phyloP scores from a whole-genome alignment of 23 red algal species.

The Gracilariopsis chorda region DNA sequence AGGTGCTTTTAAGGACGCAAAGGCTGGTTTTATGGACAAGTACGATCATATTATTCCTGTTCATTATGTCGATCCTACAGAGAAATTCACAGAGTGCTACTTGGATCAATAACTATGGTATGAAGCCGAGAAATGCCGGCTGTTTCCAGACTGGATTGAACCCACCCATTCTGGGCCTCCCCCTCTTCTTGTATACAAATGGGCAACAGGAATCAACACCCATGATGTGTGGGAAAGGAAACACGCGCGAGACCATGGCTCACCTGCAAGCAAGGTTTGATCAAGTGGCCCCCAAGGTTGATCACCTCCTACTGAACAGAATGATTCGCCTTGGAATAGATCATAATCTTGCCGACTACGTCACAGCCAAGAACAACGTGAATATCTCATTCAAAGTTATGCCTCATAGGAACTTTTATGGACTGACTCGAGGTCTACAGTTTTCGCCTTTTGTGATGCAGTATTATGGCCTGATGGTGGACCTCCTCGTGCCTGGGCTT shows the following conservation, averaged over 20 bases:
- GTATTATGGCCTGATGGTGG: constrained; percentile 81
- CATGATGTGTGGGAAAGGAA: constrained; percentile 78
- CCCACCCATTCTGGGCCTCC: constrained; percentile 90
- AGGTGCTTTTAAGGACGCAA: constrained; percentile 82
- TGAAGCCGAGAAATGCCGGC: constrained; percentile 84
- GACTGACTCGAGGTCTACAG: constrained; percentile 82
- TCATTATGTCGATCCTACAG: constrained; percentile 85
- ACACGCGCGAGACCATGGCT: constrained; percentile 67
- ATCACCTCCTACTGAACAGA: constrained; percentile 85
- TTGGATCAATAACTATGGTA: constrained; percentile 99
- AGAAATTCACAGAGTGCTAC: constrained; percentile 94
- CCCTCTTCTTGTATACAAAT: constrained; percentile 95
- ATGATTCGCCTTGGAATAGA: constrained; percentile 93
- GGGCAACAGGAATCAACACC: constrained; percentile 86
- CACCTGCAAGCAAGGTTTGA: constrained; percentile 75
- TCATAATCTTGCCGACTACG: constrained; percentile 94
- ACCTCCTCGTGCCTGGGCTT: constrained; percentile 77
- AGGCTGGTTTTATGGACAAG: constrained; percentile 90
- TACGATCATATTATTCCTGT: constrained; percentile 87
- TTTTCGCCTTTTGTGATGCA: constrained; percentile 95
- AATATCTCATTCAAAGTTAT: constrained; percentile 96
- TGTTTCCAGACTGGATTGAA: constrained; percentile 96
- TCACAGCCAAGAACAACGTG: constrained; percentile 95
- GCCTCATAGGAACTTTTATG: constrained; percentile 91
- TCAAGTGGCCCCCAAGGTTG: constrained; percentile 80